Evolutionary conservation across 1,284 basidiomycete genomes (phyloP).

Genomic region (Afroboletus lepidellus): DNA sequence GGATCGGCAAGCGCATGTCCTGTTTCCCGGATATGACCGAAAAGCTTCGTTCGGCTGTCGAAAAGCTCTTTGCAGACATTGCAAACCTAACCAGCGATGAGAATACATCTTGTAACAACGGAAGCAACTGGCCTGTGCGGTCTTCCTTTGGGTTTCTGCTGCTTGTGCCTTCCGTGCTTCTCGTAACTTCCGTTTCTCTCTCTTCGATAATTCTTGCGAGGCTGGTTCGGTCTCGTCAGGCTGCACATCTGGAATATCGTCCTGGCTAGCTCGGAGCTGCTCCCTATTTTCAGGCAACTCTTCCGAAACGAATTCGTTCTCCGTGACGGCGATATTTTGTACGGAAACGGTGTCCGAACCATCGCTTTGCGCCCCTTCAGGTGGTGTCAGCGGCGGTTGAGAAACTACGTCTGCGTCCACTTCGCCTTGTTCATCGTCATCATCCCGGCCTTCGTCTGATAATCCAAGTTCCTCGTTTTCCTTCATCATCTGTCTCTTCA

Average conservation of each 20-base stretch:
- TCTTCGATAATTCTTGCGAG: constrained; percentile 61
- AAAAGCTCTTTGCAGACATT: constrained; percentile 73
- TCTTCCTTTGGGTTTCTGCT: constrained; percentile 21
- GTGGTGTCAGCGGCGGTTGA: constrained; percentile 13
- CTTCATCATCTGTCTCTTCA: constrained; percentile 72
- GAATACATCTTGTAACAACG: background rate
- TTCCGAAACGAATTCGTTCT: constrained; percentile 2
- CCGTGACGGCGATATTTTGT: background rate
- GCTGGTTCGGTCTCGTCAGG: constrained; percentile 44
- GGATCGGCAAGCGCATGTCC: constrained; percentile 68
- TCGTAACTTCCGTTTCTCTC: constrained; percentile 74
- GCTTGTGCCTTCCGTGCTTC: constrained; percentile 76
- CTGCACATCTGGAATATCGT: background rate
- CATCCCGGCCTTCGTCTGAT: constrained; percentile 28
- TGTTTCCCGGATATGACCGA: constrained; percentile 69
- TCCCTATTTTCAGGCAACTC: constrained; percentile 3
- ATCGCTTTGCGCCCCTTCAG: constrained; percentile 22
- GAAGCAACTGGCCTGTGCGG: constrained; percentile 15
- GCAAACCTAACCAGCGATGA: constrained; percentile 46
- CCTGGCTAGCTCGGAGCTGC: background rate
- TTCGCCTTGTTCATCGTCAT: constrained; percentile 22
- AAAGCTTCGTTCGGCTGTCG: constrained; percentile 75
- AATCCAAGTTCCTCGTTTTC: constrained; percentile 71
- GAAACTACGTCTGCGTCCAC: constrained; percentile 16
- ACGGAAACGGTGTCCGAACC: constrained; percentile 8